Evolutionary conservation across 1,284 basidiomycete genomes (phyloP), one percentile per base, ranked within the genome.

Genomic region (Coniophora puteana): DNA sequence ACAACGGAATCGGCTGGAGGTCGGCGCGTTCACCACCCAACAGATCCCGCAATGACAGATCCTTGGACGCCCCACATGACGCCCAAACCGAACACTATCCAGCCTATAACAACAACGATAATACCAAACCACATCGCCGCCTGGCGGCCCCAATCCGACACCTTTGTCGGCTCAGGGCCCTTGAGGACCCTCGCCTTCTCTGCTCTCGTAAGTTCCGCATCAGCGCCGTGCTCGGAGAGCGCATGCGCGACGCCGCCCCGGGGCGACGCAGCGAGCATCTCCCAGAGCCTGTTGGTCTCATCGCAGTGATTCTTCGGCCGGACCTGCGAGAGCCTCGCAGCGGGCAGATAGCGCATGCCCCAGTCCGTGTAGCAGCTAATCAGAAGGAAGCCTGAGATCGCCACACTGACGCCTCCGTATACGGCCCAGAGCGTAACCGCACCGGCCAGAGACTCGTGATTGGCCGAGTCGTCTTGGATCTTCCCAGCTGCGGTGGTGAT

Each of bases 41-140:
- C 58, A 16, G 68, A 67, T 14, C 67, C 66, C 26, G 67, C 68
- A 45, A 56, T 54, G 17, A 58, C 52, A 44, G 43, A 55, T 20
- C 66, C 68, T 48, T 69, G 68, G 35, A 69, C 67, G 23, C 68
- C 69, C 69, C 68, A 71, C 13, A 47, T 51, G n/a, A 71, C 62
- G 24, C 68, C 68, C 36, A 71, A 38, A 4, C 67, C 69, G 47
- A 71, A 71, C 57, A 71, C 62, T 32, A 68, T 51, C 68, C 69
- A 71, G n/a, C 64, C 68, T 26, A 70, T 51, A 30, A 68, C 38
- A 29, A 71, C 59, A 35, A 70, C 49, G 6, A 52, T 59, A 6
- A 62, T 36, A 8, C 58, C 59, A 4, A 51, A 48, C 8, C 38
- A 51, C 54, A 63, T 14, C 50, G 43, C 62, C 58, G 62, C 39